phyloP scores from a whole-genome alignment of 768 basidiomycete genomes.

The Scleroderma bovista region DNA sequence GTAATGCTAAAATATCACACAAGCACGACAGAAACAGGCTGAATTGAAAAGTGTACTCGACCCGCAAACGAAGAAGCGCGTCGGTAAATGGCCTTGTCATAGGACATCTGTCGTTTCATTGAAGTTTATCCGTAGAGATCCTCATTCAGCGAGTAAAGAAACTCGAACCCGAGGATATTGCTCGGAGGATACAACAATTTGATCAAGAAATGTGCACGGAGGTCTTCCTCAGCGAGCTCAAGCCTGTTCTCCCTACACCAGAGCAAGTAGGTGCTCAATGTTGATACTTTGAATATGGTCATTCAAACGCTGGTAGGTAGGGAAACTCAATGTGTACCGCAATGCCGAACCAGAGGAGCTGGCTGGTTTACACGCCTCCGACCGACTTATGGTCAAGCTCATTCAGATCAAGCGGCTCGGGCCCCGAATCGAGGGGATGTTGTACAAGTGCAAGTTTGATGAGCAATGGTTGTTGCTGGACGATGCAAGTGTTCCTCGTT shows the following conservation, averaged over 20 bases:
- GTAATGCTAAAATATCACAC: constrained; percentile 11
- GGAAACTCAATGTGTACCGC: constrained; percentile 85
- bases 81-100: constrained; percentile 54
- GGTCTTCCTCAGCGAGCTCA: constrained; percentile 83
- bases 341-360: constrained; percentile 85
- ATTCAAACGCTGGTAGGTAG: constrained; percentile 45
- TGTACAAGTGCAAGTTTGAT: constrained; percentile 84
- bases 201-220: constrained; percentile 85
- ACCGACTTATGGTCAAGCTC: constrained; percentile 93
- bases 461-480: constrained; percentile 80
- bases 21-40: constrained; percentile 78
- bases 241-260: constrained; percentile 83
- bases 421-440: constrained; percentile 92
- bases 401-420: constrained; percentile 89
- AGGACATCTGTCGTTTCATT: background rate
- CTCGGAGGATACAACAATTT: constrained; percentile 76
- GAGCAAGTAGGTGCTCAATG: constrained; percentile 56
- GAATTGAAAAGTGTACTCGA: constrained; percentile 91
- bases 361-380: constrained; percentile 84
- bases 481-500: constrained; percentile 45
- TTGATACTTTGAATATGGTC: background rate
- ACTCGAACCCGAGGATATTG: constrained; percentile 83
- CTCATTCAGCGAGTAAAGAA: constrained; percentile 84
- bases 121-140: constrained; percentile 54
- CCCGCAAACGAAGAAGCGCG: constrained; percentile 85